Evolutionary conservation across 768 basidiomycete species (phyloP), one percentile per base, ranked within the genome.

Genomic region (Leccinum broughii): DNA sequence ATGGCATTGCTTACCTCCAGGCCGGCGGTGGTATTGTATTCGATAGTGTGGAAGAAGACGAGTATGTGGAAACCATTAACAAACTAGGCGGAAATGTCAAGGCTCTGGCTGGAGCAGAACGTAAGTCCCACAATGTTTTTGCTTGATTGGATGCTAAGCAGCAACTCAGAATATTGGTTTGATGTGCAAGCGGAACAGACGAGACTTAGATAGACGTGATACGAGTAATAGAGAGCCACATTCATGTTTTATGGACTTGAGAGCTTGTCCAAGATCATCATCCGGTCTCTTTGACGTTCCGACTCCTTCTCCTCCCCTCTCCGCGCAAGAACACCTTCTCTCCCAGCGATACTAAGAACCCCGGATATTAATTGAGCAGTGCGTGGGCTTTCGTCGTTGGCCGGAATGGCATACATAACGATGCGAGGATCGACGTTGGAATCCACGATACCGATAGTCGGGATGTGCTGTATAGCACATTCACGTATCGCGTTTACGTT

Each of bases 21-120:
- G 97, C 97, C 39, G 95, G 96, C 6, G 97, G 96, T 56, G 96
- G 96, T 2, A 97, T 99, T 65, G 97, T 99, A 10, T 94, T 88
- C 65, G 97, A 99, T 74, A 95, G 93, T 66, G 89, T 93, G 17
- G 97, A 99, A 72, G 91, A 96, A 70, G 95, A 97, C n/a, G 97
- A 99, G 72, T 98, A 95, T 68, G 72, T 87, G 3, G 97, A 99
- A 75, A 98, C 95, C 20, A 79, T 99, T 68, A 96, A 98, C 80
- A 99, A 99, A 75, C 80, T 98, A 17, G 83, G 84, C 59, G 90
- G 89, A 9, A 98, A 98, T 75, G 81, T 93, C 32, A 80, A 86
- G 61, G 93, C 96, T 13, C 77, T 99, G 56, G 89, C 92, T 65
- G 80, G 81, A 44, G 95, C 95, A 28, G 97, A 99, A 78, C 78